phyloP scores from a whole-genome alignment of 2,329 filamentous ascomycete genomes.

The Tolypocladium sp. region DNA sequence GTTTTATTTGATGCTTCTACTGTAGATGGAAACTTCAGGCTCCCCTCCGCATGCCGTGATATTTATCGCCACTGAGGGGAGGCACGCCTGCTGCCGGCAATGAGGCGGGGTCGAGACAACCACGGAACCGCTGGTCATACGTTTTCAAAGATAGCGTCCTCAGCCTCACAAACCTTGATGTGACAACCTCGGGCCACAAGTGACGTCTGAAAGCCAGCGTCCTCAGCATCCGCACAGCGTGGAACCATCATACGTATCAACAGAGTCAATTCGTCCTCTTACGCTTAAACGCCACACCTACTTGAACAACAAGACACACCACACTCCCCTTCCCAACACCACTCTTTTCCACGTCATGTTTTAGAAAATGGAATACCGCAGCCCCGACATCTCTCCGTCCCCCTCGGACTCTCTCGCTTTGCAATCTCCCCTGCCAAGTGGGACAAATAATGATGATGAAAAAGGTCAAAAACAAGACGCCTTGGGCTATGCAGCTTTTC shows the following conservation, averaged over 20 bases:
- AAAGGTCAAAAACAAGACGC: conserved; percentile 10
- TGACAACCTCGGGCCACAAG: no score
- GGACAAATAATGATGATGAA: not conserved
- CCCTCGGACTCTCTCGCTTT: not conserved
- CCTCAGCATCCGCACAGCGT: no score
- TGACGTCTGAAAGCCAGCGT: no score
- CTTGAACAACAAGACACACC: not conserved
- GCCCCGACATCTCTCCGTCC: not conserved
- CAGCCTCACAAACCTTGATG: not conserved
- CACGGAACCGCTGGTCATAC: not conserved
- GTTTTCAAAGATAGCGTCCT: not conserved
- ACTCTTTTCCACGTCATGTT: not conserved
- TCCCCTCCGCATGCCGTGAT: not conserved
- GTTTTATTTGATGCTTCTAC: not conserved
- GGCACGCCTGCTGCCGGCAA: not conserved
- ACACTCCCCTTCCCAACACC: not conserved
- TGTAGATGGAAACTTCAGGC: no score
- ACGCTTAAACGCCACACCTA: not conserved
- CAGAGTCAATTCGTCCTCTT: not conserved
- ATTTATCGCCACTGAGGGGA: not conserved
- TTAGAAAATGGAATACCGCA: not conserved
- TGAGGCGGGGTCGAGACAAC: not conserved
- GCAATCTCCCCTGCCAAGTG: not conserved
- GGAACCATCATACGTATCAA: not conserved
- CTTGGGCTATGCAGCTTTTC: conserved; percentile 13